Conservation (phyloP, 805 yeast species). For the Candida pini region DNA sequence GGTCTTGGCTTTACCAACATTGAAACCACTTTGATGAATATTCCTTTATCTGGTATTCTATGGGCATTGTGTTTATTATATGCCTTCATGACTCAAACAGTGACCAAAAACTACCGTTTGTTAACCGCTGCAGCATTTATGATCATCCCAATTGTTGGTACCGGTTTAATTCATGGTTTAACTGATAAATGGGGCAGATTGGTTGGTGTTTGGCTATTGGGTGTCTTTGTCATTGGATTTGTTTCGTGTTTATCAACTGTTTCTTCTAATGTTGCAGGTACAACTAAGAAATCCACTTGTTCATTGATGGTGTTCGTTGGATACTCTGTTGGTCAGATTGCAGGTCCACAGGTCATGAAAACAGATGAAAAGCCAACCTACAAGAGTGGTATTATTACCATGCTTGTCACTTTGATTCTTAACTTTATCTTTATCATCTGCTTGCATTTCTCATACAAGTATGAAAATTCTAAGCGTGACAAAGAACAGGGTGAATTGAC, state of each 20-base stretch:
- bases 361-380: constrained; percentile 45
- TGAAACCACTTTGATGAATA: constrained; percentile 27
- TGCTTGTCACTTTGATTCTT: constrained; percentile 33
- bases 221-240: constrained; percentile 12
- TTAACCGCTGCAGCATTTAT: constrained; percentile 12
- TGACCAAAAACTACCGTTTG: constrained; percentile 9
- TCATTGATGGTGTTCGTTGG: constrained; percentile 50
- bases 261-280: constrained; percentile 51
- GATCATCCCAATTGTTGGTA: constrained; percentile 12
- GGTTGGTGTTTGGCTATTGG: constrained; percentile 12
- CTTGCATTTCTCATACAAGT: constrained; percentile 13
- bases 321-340: constrained; percentile 48
- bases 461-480: constrained; percentile 47
- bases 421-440: constrained; percentile 14
- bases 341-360: constrained; percentile 60
- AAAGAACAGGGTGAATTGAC: constrained; percentile 25
- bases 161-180: constrained; percentile 13
- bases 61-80: constrained; percentile 9
- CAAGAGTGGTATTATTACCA: constrained; percentile 49
- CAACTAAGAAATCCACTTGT: constrained; percentile 48
- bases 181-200: constrained; percentile 16
- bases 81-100: constrained; percentile 8
- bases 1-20: constrained; percentile 25
- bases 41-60: constrained; percentile 29
- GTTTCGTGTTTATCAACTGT: constrained; percentile 12